These are phyloP conservation scores for Lachnellula cervina DNA, from an alignment of 2,329 filamentous ascomycete species.

Conservation along the genomic window DNA sequence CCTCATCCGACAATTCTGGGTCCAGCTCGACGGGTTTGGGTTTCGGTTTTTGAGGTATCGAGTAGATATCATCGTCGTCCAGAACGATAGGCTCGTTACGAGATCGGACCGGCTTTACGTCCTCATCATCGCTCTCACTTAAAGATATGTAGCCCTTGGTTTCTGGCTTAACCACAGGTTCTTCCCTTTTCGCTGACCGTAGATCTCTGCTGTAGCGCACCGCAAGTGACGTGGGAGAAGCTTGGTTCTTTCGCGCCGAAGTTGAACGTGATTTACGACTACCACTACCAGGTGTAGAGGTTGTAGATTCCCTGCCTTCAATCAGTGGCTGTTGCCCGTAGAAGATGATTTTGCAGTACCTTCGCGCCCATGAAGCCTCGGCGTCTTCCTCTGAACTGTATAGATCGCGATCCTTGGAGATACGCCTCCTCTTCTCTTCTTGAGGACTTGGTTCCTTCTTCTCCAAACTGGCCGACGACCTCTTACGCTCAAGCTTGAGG, in stretches of 20 bases:
- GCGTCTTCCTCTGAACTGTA: slow-evolving; percentile 11
- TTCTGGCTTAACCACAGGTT: not conserved
- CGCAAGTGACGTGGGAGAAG: slow-evolving; percentile 15
- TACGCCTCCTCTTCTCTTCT: slow-evolving; percentile 24
- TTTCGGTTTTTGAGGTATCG: not conserved
- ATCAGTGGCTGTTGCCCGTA: not conserved
- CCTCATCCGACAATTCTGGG: slow-evolving; percentile 23
- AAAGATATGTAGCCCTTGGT: slow-evolving; percentile 21
- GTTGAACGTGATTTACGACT: slow-evolving; percentile 15
- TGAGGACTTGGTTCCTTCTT: slow-evolving; percentile 16
- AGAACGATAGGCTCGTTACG: slow-evolving; percentile 6
- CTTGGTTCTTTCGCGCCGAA: slow-evolving; percentile 1
- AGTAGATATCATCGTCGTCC: slow-evolving; percentile 17
- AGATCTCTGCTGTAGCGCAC: slow-evolving; percentile 18
- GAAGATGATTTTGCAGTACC: slow-evolving; percentile 1
- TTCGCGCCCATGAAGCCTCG: not conserved
- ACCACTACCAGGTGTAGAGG: slow-evolving; percentile 16
- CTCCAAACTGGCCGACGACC: slow-evolving; percentile 23
- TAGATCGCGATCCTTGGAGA: slow-evolving; percentile 9
- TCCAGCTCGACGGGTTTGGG: slow-evolving; percentile 14
- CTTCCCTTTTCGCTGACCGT: slow-evolving; percentile 5
- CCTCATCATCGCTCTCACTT: slow-evolving; percentile 22
- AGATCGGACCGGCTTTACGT: not conserved
- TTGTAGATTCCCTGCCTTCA: slow-evolving; percentile 18
- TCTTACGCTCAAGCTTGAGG: slow-evolving; percentile 24